Evolutionary conservation across 2,329 filamentous ascomycete genomes (phyloP), one percentile per base, ranked within the genome.

Genomic region (Phialemoniopsis sp.): DNA sequence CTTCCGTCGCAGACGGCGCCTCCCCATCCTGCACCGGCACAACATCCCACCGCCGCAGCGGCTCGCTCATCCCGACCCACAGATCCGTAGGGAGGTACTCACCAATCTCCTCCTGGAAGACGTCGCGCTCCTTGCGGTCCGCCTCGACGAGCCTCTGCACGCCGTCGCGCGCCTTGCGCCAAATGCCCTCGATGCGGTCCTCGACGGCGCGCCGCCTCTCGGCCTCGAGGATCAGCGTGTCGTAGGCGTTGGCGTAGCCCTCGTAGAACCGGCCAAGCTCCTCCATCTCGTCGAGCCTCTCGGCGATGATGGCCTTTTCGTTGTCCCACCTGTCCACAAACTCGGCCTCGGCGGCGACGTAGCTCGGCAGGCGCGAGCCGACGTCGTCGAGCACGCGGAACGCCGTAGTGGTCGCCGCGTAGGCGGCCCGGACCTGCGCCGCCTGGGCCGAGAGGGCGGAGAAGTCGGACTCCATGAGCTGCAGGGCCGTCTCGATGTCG

Each of bases 41-140:
- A 3, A 79, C 62, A 29, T 70, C 67, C 68, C 71, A 78, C 39
- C 62, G 69, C 43, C 62, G 69, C 48, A 76, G 76, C 18, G 70
- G 73, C n/a, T 67, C 73, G 46, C 76, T 77, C 59, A 93, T 76
- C 1, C 84, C 86, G 0, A 82, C 82, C 89, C 89, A 96, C 16
- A 96, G 78, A 58, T 96, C 89, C 0, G 84, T 82, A 0, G 93
- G 93, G 10, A 98, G 64, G 56, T 82, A 95, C 47, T 94, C 88
- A 8, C 89, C 90, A 12, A 93, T 83, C 32, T 95, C 85, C 19
- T 82, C 72, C 28, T 86, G 77, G 59, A 98, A 97, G 1, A 76
- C 68, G 46, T 94, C 85, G 29, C 93, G 74, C 46, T 89, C 81
- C 31, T 70, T 71, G 40, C 78, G 68, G 58, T 98, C 93, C 12